Evolutionary conservation across 305 asterid genomes (phyloP), one percentile per base, ranked within the genome.

Genomic region (Rubia occidens): DNA sequence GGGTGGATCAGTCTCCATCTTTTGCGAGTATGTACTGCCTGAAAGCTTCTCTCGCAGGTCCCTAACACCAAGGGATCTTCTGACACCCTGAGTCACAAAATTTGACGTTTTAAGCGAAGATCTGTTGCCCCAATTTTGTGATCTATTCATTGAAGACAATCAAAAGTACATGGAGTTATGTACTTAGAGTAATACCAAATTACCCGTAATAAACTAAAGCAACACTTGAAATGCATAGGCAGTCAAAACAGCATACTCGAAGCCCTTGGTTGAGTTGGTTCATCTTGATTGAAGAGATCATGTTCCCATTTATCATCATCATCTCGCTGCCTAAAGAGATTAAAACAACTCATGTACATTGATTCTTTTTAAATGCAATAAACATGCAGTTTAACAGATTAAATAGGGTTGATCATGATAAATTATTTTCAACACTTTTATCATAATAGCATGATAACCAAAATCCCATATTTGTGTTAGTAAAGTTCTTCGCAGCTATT

Each of bases 11-110:
- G 78, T 70, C 77, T 85, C 91, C 81, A 75, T 82, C 15, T 83
- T 70, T 61, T 74, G 88, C 56, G 88, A 76, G 84, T 74, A 79
- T 43, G 75, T 18, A 75, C 81, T 72, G 66, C 97, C 97, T 62
- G 99, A 94, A 43, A 94, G 95, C 85, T 87, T 88, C 83, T 94
- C 99, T 15, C 97, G 96, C 43, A 94, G 78, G 84, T 94, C 99
- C 85, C 96, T 83, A 61, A 76, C 74, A 72, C 91, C 93, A 78
- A 78, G 66, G 70, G 97, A 79, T 72, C 88, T 88, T 71, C 78
- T 82, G 65, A 69, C 83, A 74, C 77, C 78, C 73, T 71, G 94
- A 67, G 81, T 49, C n/a, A n/a, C n/a, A n/a, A n/a, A n/a, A n/a
- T 81, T 80, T 94, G 99, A 72, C 90, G 96, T 84, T 94, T 94